Conservation (phyloP, 495 filamentous ascomycete species). For the Gamarada debralockiae region DNA sequence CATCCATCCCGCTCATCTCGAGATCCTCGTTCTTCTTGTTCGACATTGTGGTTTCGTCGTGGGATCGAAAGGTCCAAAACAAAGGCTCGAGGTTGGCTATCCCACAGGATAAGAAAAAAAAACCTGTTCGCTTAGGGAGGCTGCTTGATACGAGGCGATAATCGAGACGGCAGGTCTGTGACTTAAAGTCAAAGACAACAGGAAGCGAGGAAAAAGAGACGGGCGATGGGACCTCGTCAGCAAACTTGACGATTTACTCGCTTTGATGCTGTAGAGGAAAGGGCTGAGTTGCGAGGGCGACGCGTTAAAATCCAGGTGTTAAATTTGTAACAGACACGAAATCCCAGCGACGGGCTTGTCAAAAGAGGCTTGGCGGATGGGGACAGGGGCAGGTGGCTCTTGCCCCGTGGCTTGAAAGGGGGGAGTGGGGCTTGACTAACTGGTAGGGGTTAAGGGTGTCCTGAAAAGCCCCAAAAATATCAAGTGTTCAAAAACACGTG, state of each 20-base stretch:
- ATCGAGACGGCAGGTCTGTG: constrained; percentile 78
- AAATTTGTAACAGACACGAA: too few relatives aligned
- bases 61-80: not conserved
- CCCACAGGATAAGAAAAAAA: not conserved
- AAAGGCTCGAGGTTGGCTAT: not conserved
- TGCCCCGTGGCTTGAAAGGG: too few relatives aligned
- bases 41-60: not conserved
- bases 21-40: not conserved
- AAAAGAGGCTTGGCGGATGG: too few relatives aligned
- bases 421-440: too few relatives aligned
- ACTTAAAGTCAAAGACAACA: constrained; percentile 37
- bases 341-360: too few relatives aligned
- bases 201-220: constrained; percentile 18
- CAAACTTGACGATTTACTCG: not conserved
- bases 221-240: not conserved
- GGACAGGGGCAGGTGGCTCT: too few relatives aligned
- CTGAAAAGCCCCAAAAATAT: too few relatives aligned
- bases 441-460: too few relatives aligned
- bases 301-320: constrained; percentile 17
- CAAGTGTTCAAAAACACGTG: too few relatives aligned
- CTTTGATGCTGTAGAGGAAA: constrained; percentile 14
- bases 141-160: not conserved
- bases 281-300: constrained; percentile 34
- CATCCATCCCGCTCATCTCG: not conserved
- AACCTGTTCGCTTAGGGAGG: not conserved